Conservation (phyloP, 352 stramenopile species). For the Pythium phragmitis region DNA sequence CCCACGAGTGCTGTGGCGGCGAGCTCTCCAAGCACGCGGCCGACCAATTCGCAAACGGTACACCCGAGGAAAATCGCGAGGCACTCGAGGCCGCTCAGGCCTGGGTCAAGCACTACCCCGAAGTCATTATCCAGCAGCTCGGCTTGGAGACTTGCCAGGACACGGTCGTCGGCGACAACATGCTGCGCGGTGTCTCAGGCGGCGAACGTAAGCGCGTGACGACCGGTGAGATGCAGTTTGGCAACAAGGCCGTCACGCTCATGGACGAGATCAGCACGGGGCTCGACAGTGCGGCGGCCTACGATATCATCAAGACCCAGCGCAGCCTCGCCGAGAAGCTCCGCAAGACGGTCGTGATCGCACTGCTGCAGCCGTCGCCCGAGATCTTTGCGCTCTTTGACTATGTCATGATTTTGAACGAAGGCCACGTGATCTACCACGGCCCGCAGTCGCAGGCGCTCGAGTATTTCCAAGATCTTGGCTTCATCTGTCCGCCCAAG, state of each 20-base stretch:
- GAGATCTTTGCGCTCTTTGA: constrained; percentile 36
- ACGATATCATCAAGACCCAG: constrained; percentile 77
- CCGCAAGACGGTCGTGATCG: constrained; percentile 31
- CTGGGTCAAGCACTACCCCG: constrained; percentile 32
- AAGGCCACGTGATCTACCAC: constrained; percentile 34
- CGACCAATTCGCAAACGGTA: constrained; percentile 22
- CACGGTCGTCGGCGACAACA: constrained; percentile 46
- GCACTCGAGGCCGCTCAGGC: constrained; percentile 22
- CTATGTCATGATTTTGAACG: constrained; percentile 34
- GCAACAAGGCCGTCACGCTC: constrained; percentile 45
- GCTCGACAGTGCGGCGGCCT: constrained; percentile 40
- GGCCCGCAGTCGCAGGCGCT: constrained; percentile 25
- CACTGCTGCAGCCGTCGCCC: constrained; percentile 31
- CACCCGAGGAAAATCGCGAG: constrained; percentile 17
- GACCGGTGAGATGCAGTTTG: constrained; percentile 66
- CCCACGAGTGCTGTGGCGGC: constrained; percentile 51
- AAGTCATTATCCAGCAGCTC: constrained; percentile 40
- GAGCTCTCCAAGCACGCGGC: constrained; percentile 33
- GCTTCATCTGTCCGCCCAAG: constrained; percentile 26
- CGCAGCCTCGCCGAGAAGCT: constrained; percentile 32
- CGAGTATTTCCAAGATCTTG: constrained; percentile 30
- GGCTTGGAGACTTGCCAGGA: constrained; percentile 35
- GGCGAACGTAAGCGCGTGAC: constrained; percentile 37
- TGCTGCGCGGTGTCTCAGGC: constrained; percentile 46
- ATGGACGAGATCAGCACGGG: constrained; percentile 89